phyloP scores from a whole-genome alignment of 1,284 basidiomycete species.

The Pseudozyma flocculosa region DNA sequence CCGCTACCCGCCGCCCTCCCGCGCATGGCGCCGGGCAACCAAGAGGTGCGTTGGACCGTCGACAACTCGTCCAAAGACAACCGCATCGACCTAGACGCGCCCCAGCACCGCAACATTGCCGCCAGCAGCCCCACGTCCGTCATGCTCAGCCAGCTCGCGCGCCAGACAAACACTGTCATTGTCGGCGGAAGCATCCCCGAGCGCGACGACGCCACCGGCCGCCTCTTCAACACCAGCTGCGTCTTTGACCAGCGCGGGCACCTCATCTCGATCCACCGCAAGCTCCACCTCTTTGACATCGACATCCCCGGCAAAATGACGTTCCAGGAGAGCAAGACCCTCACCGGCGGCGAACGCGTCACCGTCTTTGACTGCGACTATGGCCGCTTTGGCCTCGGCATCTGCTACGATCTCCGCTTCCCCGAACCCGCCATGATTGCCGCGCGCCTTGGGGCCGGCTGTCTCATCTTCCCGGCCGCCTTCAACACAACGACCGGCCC shows the following conservation, averaged over 20 bases:
- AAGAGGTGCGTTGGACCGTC: slow-evolving; percentile 39
- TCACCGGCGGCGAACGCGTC: slow-evolving; percentile 74
- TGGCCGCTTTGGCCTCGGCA: slow-evolving; percentile 83
- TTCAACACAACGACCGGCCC: slow-evolving; percentile 79
- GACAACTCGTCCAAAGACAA: slow-evolving; percentile 33
- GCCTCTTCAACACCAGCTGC: slow-evolving; percentile 53
- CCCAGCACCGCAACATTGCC: slow-evolving; percentile 48
- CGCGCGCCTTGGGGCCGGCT: slow-evolving; percentile 80
- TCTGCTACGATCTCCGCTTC: slow-evolving; percentile 79
- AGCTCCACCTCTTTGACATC: slow-evolving; percentile 97
- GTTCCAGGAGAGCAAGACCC: slow-evolving; percentile 96
- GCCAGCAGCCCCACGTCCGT: slow-evolving; percentile 71
- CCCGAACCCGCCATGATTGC: slow-evolving; percentile 91
- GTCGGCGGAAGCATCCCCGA: slow-evolving; percentile 71
- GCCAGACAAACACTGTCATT: slow-evolving; percentile 78
- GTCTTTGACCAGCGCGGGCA: slow-evolving; percentile 85
- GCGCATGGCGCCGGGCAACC: slow-evolving; percentile 31
- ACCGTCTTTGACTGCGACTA: slow-evolving; percentile 92
- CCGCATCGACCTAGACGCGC: slow-evolving; percentile 65
- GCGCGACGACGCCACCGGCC: slow-evolving; percentile 42
- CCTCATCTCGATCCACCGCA: slow-evolving; percentile 83
- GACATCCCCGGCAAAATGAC: slow-evolving; percentile 94
- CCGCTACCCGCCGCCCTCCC: slow-evolving; percentile 26
- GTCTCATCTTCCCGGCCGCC: slow-evolving; percentile 72
- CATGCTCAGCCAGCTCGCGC: slow-evolving; percentile 79